Percentiles rank a stretch among this genome's conserved stretches.
Evolutionary conservation across 2,329 filamentous ascomycete species (phyloP).

Genomic region (Leptographium radiaticola): DNA sequence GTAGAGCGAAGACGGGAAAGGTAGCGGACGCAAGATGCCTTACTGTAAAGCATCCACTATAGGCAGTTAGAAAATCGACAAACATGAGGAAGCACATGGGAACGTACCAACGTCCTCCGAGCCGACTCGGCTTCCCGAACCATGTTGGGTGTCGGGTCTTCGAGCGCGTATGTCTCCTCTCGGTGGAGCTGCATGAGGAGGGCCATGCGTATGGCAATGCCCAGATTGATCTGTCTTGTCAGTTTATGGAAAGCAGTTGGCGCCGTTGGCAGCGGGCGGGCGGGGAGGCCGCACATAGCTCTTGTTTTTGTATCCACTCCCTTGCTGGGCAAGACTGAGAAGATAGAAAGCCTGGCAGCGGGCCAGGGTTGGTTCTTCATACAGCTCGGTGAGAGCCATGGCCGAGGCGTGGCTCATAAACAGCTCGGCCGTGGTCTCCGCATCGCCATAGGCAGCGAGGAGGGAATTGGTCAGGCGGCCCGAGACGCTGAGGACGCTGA

Average conservation of each 20-base stretch:
- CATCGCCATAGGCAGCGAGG: slow-evolving; percentile 33
- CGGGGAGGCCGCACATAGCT: slow-evolving; percentile 33
- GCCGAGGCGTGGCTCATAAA: slow-evolving; percentile 38
- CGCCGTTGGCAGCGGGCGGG: not conserved
- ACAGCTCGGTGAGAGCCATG: slow-evolving; percentile 36
- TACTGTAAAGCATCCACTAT: slow-evolving; percentile 45
- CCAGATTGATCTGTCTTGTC: slow-evolving; percentile 35
- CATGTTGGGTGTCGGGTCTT: slow-evolving; percentile 28
- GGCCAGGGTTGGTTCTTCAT: slow-evolving; percentile 38
- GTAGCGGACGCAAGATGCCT: not conserved
- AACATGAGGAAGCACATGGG: not conserved
- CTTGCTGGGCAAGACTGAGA: slow-evolving; percentile 45
- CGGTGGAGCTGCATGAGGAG: slow-evolving; percentile 40
- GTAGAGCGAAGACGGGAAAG: not conserved
- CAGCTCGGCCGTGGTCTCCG: slow-evolving; percentile 35
- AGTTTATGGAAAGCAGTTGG: not conserved
- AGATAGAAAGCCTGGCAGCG: slow-evolving; percentile 46
- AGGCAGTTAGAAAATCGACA: not conserved
- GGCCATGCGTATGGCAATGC: slow-evolving; percentile 42
- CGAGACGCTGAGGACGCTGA: slow-evolving; percentile 43
- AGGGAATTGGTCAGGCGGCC: slow-evolving; percentile 39
- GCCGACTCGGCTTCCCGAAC: slow-evolving; percentile 41
- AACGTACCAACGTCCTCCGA: slow-evolving; percentile 37
- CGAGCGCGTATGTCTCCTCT: slow-evolving; percentile 37
- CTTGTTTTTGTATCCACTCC: slow-evolving; percentile 36